These are phyloP conservation scores for Penicillium sp. DNA, from an alignment of 2,329 filamentous ascomycete genomes.

Conservation along the genomic window DNA sequence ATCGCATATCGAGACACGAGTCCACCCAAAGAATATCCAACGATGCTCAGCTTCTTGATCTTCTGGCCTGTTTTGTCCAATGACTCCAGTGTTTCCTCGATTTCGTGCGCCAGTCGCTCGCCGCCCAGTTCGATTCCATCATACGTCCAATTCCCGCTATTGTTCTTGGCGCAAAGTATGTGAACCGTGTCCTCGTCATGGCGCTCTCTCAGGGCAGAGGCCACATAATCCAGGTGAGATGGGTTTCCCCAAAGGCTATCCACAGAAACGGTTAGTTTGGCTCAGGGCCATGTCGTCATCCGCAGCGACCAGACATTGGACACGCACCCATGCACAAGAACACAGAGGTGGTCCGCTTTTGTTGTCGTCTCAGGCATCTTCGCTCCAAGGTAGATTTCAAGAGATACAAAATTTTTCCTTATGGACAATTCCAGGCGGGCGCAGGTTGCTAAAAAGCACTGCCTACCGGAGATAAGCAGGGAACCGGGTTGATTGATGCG, in stretches of 20 bases:
- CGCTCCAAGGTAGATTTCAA: not conserved
- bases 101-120: constrained; percentile 64
- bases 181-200: constrained; percentile 56
- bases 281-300: constrained; percentile 15
- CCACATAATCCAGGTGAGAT: constrained; percentile 58
- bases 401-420: not conserved
- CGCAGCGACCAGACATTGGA: not conserved
- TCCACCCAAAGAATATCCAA: constrained; percentile 88
- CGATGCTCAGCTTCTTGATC: constrained; percentile 79
- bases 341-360: constrained; percentile 57
- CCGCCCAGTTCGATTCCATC: constrained; percentile 70
- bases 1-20: constrained; percentile 84
- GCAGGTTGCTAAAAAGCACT: not conserved
- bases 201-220: constrained; percentile 53
- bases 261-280: constrained; percentile 14
- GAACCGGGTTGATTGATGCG: constrained; percentile 2
- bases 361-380: constrained; percentile 13
- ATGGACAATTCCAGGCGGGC: not conserved
- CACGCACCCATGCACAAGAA: constrained; percentile 63
- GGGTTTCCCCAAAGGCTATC: constrained; percentile 63
- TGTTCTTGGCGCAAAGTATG: constrained; percentile 58
- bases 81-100: constrained; percentile 60
- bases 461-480: constrained; percentile 16
- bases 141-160: constrained; percentile 62
- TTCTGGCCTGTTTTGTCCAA: constrained; percentile 64